These are phyloP conservation scores for Talaromyces rugulosus DNA, from an alignment of 2,329 filamentous ascomycete species.

Conservation along the genomic window DNA sequence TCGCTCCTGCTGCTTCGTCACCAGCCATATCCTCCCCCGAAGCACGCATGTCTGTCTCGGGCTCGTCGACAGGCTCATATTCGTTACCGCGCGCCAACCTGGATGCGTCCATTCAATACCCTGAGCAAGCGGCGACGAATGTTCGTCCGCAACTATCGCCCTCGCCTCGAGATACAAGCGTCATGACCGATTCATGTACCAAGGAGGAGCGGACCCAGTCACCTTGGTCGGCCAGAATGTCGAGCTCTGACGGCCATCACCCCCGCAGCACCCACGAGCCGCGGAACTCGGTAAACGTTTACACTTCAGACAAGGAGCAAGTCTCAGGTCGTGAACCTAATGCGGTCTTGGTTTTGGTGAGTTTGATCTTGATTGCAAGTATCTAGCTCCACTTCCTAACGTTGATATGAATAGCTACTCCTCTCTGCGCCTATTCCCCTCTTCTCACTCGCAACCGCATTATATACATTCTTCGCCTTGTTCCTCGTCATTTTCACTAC, in stretches of 20 bases:
- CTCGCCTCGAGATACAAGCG: slow-evolving; percentile 1
- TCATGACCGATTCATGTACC: slow-evolving; percentile 2
- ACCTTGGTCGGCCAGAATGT: slow-evolving; percentile 4
- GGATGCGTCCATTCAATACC: slow-evolving; percentile 20
- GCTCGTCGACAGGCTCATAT: slow-evolving; percentile 19
- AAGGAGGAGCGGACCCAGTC: slow-evolving; percentile 2
- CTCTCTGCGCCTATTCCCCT: slow-evolving; percentile 52
- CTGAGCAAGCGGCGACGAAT: slow-evolving; percentile 15
- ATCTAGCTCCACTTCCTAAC: not conserved
- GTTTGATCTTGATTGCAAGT: slow-evolving; percentile 8
- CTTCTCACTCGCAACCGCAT: slow-evolving; percentile 49
- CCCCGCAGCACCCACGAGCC: slow-evolving; percentile 11
- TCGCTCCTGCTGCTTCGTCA: not conserved
- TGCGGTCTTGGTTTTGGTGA: slow-evolving; percentile 15
- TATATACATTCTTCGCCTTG: slow-evolving; percentile 53
- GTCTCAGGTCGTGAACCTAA: slow-evolving; percentile 5
- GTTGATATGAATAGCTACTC: slow-evolving; percentile 41
- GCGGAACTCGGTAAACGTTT: slow-evolving; percentile 9
- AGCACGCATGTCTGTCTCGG: slow-evolving; percentile 20
- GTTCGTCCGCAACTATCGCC: not conserved
- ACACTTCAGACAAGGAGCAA: slow-evolving; percentile 8
- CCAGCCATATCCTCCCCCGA: slow-evolving; percentile 14
- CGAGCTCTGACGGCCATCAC: slow-evolving; percentile 7
- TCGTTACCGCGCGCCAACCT: slow-evolving; percentile 16
- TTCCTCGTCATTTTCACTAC: slow-evolving; percentile 49